Evolutionary conservation across 768 basidiomycete genomes (phyloP).

Genomic region (Xerocomellus chrysenteron): DNA sequence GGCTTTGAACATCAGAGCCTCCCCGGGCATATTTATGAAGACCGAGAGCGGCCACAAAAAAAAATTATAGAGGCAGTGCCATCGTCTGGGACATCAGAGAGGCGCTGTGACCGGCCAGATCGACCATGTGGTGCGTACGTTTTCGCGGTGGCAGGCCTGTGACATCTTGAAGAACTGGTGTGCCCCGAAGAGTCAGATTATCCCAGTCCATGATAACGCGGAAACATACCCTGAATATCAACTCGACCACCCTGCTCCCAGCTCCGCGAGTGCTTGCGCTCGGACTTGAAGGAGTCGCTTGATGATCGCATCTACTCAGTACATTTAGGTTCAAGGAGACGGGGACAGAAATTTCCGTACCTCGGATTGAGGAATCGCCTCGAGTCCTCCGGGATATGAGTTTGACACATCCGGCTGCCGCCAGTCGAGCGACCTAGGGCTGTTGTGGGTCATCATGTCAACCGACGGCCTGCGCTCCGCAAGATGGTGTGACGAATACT

Average conservation of each 20-base stretch:
- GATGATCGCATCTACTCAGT: slow-evolving; percentile 37
- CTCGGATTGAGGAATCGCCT: slow-evolving; percentile 35
- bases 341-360: slow-evolving; percentile 20
- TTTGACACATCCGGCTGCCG: slow-evolving; percentile 34
- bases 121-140: slow-evolving; percentile 65
- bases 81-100: slow-evolving; percentile 57
- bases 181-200: slow-evolving; percentile 8
- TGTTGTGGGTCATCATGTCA: slow-evolving; percentile 36
- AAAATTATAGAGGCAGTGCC: slow-evolving; percentile 50
- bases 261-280: slow-evolving; percentile 59
- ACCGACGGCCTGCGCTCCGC: slow-evolving; percentile 32
- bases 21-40: slow-evolving; percentile 15
- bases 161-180: slow-evolving; percentile 44
- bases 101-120: slow-evolving; percentile 48
- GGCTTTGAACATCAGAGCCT: slow-evolving; percentile 17
- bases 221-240: slow-evolving; percentile 30
- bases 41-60: slow-evolving; percentile 21
- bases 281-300: slow-evolving; percentile 40
- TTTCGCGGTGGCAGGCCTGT: slow-evolving; percentile 55
- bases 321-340: slow-evolving; percentile 27
- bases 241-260: slow-evolving; percentile 54
- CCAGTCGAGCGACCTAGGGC: slow-evolving; percentile 34
- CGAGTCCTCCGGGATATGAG: slow-evolving; percentile 29
- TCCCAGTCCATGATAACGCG: slow-evolving; percentile 10
- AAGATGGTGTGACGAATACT: slow-evolving; percentile 36